Percentiles rank a stretch among this genome's conserved stretches.
phyloP scores from a whole-genome alignment of 345 rosid genomes.

The Schrenkiella parvula region DNA sequence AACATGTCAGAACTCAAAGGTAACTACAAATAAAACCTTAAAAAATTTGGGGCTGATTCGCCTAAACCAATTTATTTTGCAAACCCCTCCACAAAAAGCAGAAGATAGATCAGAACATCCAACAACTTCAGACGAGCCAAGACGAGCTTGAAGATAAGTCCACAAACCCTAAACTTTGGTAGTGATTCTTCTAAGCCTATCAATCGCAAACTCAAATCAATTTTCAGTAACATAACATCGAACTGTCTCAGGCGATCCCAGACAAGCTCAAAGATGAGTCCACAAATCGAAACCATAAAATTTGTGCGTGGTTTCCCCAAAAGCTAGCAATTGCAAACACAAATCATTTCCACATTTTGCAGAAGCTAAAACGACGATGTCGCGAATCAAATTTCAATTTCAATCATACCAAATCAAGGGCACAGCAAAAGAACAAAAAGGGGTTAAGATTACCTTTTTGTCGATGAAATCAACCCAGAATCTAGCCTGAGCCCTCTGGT shows the following conservation, averaged over 20 bases:
- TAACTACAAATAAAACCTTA: neutral
- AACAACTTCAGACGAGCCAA: too few species aligned
- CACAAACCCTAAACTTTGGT: too few species aligned
- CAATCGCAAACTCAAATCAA: too few species aligned
- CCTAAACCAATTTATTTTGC: too few species aligned
- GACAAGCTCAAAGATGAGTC: neutral
- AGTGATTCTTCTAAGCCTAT: too few species aligned
- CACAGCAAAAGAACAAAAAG: neutral
- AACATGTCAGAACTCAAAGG: neutral
- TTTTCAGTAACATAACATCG: too few species aligned
- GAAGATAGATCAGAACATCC: too few species aligned
- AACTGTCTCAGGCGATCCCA: too few species aligned
- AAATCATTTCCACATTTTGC: neutral
- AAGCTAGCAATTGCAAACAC: neutral
- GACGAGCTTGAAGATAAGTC: too few species aligned
- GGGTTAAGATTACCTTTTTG: constrained; percentile 18
- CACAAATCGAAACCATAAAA: neutral
- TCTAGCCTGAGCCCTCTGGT: constrained; percentile 23
- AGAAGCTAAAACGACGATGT: too few species aligned
- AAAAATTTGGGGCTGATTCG: too few species aligned
- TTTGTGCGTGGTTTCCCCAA: neutral
- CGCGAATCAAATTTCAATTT: too few species aligned
- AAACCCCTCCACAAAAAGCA: neutral
- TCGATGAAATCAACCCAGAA: constrained; percentile 30
- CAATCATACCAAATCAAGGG: neutral